These are phyloP conservation scores for Guillardia theta DNA, from an alignment of 78 protist species.

Conservation along the genomic window DNA sequence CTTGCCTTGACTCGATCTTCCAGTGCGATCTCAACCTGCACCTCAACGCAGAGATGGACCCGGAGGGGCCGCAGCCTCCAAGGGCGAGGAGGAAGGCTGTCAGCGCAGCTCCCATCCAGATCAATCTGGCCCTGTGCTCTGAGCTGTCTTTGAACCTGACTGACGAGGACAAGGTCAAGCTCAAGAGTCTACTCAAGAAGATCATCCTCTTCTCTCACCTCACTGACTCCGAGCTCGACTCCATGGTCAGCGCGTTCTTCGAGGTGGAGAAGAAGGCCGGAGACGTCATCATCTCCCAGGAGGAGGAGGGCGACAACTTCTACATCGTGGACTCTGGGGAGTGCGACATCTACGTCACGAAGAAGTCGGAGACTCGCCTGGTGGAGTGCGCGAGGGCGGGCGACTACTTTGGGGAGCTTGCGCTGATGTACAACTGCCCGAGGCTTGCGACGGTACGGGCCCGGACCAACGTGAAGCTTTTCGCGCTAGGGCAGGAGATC, in stretches of 20 bases:
- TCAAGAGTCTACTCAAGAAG: too few relatives aligned
- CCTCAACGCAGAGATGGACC: too few relatives aligned
- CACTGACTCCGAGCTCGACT: not conserved
- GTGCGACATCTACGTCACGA: not conserved
- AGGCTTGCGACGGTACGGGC: constrained; percentile 61
- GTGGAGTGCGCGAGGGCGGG: not conserved
- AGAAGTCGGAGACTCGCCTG: not conserved
- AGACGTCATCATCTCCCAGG: not conserved
- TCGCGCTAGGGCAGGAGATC: not conserved
- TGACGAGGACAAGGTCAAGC: too few relatives aligned
- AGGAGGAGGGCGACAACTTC: constrained; percentile 11
- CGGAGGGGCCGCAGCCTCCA: too few relatives aligned
- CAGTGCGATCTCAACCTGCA: too few relatives aligned
- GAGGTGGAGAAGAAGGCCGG: not conserved
- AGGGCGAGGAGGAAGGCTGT: too few relatives aligned
- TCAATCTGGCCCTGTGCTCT: too few relatives aligned
- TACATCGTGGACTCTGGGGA: not conserved
- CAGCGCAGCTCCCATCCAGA: too few relatives aligned
- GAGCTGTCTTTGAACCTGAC: too few relatives aligned
- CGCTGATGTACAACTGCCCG: constrained; percentile 74
- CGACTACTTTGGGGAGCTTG: constrained; percentile 69
- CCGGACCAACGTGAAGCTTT: not conserved
- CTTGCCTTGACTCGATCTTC: too few relatives aligned
- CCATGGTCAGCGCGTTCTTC: constrained; percentile 23
- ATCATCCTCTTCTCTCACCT: constrained; percentile 27